Evolutionary conservation across 2,329 filamentous ascomycete genomes (phyloP).

Genomic region (Ophiostoma piceae): DNA sequence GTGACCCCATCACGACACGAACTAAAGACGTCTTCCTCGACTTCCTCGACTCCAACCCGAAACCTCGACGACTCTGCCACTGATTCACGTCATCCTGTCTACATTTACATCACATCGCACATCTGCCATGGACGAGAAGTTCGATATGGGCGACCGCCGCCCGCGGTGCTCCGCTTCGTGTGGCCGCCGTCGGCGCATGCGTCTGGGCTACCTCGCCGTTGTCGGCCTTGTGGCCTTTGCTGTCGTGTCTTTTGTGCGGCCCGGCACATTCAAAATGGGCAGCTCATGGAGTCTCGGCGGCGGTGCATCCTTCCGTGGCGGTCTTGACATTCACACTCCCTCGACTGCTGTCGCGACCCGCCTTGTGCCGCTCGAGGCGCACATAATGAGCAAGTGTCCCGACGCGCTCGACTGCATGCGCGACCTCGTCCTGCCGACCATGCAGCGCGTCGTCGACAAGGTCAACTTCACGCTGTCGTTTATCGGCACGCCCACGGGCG

Average conservation of each 20-base stretch:
- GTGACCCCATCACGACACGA: slow-evolving; percentile 3
- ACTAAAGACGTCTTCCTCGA: not conserved
- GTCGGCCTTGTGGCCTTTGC: slow-evolving; percentile 22
- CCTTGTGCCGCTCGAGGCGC: slow-evolving; percentile 76
- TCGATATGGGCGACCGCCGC: slow-evolving; percentile 3
- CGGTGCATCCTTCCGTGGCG: not conserved
- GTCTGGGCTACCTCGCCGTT: slow-evolving; percentile 17
- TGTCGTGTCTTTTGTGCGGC: slow-evolving; percentile 23
- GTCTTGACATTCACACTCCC: not conserved
- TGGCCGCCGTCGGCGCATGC: slow-evolving; percentile 20
- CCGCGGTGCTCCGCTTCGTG: not conserved
- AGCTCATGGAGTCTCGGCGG: not conserved
- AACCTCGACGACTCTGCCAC: not conserved
- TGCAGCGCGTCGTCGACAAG: slow-evolving; percentile 75
- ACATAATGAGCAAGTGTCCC: slow-evolving; percentile 97
- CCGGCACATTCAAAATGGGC: slow-evolving; percentile 9
- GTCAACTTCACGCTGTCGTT: slow-evolving; percentile 89
- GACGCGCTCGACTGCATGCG: slow-evolving; percentile 78
- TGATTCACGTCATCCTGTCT: not conserved
- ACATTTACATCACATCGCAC: not conserved
- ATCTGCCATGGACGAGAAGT: slow-evolving; percentile 10
- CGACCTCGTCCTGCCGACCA: slow-evolving; percentile 74
- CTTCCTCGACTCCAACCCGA: not conserved
- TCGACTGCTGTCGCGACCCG: slow-evolving; percentile 4
- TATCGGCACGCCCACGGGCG: slow-evolving; percentile 62